Base-by-base conservation (phyloP, 2,329 filamentous ascomycete species). In the Fusarium pseudograminearum region DNA sequence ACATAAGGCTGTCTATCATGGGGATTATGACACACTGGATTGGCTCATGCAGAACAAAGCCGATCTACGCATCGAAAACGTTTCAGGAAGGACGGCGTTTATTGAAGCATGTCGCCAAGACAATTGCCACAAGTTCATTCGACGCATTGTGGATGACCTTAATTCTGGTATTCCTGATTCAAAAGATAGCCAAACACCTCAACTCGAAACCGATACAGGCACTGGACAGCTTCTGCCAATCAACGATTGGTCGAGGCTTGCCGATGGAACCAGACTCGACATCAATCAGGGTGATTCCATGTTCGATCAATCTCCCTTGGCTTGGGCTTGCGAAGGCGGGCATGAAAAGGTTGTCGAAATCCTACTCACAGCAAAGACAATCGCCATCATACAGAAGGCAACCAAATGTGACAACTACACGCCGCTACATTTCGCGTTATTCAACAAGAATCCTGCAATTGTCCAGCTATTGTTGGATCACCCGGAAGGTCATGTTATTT, bases 181-280 rank as follows among this genome's bases (percentile, higher is more conserved):
- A 28, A 28, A 28, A 3, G 9, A 1, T 8, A 10, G 26, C 10
- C 16, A 36, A 36, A n/a, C 7, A 8, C 4, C 16, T 36, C 34
- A 3, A 10, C 16, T 0, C 8, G 16, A 36, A 36, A 9, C 4
- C 9, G 7, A 10, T 7, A 8, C 16, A 7, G 34, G 11, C 8
- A 5, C 2, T n/a, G 7, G 10, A 18, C 16, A 36, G 4, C 2
- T 9, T 28, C 18, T 36, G 3, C 2, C 26, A 28, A 1, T 7
- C 3, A 28, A 7, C 8, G 4, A n/a, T 18, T n/a, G 16, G 8
- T 1, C 4, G 7, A 1, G 4, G 33, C 3, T 9, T 18, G 16
- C n/a, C n/a, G n/a, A 2, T 1, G 11, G 4, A 8, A 11, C 5
- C 7, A 11, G 4, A 10, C 11, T 36, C 16, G 16, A 36, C 18